These are phyloP conservation scores for Staphylotrichum longicolle DNA, from an alignment of 495 filamentous ascomycete genomes.

Conservation along the genomic window DNA sequence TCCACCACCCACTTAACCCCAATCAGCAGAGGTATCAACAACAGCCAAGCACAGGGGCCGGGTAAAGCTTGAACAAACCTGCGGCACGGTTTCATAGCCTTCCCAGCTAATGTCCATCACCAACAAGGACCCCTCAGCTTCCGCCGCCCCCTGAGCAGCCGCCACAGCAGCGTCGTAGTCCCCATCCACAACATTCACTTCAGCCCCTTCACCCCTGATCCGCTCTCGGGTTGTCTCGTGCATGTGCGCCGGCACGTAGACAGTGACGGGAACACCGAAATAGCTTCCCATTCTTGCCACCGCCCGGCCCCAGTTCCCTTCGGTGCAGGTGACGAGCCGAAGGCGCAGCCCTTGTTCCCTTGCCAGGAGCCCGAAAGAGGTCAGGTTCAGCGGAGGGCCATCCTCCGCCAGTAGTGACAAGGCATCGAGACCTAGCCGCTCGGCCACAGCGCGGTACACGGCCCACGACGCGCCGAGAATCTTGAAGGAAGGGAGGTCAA, in stretches of 20 bases:
- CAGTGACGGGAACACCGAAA: slow-evolving; percentile 47
- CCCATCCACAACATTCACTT: slow-evolving; percentile 50
- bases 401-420: slow-evolving; percentile 16
- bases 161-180: slow-evolving; percentile 61
- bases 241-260: slow-evolving; percentile 60
- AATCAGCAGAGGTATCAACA: not conserved
- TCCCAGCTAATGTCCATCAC: slow-evolving; percentile 60
- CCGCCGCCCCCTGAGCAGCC: slow-evolving; percentile 40
- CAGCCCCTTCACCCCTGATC: slow-evolving; percentile 59
- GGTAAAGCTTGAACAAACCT: slow-evolving; percentile 26
- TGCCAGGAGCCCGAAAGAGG: too few relatives aligned
- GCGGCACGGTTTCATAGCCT: slow-evolving; percentile 60
- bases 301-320: slow-evolving; percentile 72
- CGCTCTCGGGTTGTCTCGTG: slow-evolving; percentile 47
- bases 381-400: too few relatives aligned
- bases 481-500: slow-evolving; percentile 72
- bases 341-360: slow-evolving; percentile 16
- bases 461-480: slow-evolving; percentile 77
- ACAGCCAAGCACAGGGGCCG: too few relatives aligned
- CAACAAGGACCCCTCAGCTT: slow-evolving; percentile 1
- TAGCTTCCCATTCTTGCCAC: slow-evolving; percentile 62
- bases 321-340: slow-evolving; percentile 55
- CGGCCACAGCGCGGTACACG: slow-evolving; percentile 53
- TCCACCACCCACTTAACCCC: slow-evolving; percentile 61
- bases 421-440: slow-evolving; percentile 39